Evolutionary conservation across 1,284 basidiomycete genomes (phyloP).

Genomic region (Papiliotrema flavescens): DNA sequence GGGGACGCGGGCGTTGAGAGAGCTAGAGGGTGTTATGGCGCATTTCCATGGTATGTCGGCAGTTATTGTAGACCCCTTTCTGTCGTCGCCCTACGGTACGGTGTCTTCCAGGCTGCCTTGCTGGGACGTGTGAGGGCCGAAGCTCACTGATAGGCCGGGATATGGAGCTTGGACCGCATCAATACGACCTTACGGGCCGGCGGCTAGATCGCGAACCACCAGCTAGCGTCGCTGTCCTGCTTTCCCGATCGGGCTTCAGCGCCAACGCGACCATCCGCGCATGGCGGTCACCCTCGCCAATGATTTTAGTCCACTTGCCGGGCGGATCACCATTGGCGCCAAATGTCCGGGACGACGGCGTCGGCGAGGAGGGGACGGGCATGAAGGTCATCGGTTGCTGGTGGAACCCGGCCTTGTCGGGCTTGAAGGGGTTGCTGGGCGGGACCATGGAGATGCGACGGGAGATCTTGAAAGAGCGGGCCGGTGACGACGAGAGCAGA

Average conservation of each 20-base stretch:
- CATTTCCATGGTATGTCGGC: slow-evolving; percentile 17
- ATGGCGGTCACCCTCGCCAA: slow-evolving; percentile 65
- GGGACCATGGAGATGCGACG: slow-evolving; percentile 63
- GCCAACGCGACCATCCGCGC: slow-evolving; percentile 63
- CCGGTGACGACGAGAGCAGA: slow-evolving; percentile 5
- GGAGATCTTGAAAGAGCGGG: slow-evolving; percentile 49
- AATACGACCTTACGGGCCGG: background rate
- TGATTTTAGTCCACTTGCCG: slow-evolving; percentile 72
- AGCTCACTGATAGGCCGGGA: slow-evolving; percentile 2
- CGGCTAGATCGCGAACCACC: background rate
- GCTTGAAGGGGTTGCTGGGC: slow-evolving; percentile 55
- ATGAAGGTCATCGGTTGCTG: slow-evolving; percentile 46
- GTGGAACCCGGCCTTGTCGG: slow-evolving; percentile 63
- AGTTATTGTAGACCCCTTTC: background rate
- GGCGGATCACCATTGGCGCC: slow-evolving; percentile 23
- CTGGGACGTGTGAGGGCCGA: too few relatives aligned
- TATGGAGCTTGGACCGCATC: slow-evolving; percentile 2
- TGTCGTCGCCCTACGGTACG: too few relatives aligned
- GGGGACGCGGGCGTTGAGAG: slow-evolving; percentile 73
- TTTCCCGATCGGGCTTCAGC: slow-evolving; percentile 74
- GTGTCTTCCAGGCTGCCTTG: too few relatives aligned
- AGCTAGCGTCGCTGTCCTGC: slow-evolving; percentile 61
- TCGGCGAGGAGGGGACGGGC: slow-evolving; percentile 1
- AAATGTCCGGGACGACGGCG: background rate
- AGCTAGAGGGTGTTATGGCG: slow-evolving; percentile 76